Conservation (phyloP, 805 yeast genomes). For the Naumovozyma baii region DNA sequence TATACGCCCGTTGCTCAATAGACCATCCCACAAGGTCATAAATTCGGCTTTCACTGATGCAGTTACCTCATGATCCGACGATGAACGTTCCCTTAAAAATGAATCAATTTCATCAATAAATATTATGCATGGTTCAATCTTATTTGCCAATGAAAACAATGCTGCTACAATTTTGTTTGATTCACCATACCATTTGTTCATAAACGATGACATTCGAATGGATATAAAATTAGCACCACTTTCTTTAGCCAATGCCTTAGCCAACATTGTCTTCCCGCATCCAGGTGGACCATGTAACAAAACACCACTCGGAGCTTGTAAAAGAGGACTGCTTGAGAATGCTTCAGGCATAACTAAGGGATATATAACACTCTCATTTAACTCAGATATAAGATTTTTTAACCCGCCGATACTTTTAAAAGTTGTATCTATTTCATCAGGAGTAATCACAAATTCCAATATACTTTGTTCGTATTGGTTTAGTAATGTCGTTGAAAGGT, state of each 20-base stretch:
- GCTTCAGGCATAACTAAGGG: slow-evolving; percentile 75
- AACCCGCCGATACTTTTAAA: slow-evolving; percentile 87
- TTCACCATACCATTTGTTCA: slow-evolving; percentile 98
- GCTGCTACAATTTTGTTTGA: slow-evolving; percentile 91
- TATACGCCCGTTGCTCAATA: slow-evolving; percentile 65
- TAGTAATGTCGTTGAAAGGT: slow-evolving; percentile 36
- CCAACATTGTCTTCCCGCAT: slow-evolving; percentile 95
- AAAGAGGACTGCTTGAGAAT: slow-evolving; percentile 59
- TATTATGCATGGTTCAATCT: slow-evolving; percentile 87
- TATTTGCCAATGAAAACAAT: slow-evolving; percentile 77
- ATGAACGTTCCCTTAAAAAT: slow-evolving; percentile 74
- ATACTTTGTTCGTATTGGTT: slow-evolving; percentile 72
- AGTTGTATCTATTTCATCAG: slow-evolving; percentile 67
- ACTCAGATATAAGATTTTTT: slow-evolving; percentile 69
- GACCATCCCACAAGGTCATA: slow-evolving; percentile 96
- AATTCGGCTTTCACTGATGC: slow-evolving; percentile 92
- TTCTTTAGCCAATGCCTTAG: slow-evolving; percentile 88
- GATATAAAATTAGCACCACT: slow-evolving; percentile 87
- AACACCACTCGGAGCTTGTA: slow-evolving; percentile 93
- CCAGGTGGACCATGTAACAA: slow-evolving; percentile 93
- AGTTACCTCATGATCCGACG: slow-evolving; percentile 89
- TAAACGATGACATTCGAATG: slow-evolving; percentile 82
- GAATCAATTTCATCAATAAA: slow-evolving; percentile 96
- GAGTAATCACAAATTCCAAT: slow-evolving; percentile 68
- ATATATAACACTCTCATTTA: slow-evolving; percentile 78